Evolutionary conservation across 2,329 filamentous ascomycete species (phyloP), one percentile per base, ranked within the genome.

Genomic region (Dothistroma pini): DNA sequence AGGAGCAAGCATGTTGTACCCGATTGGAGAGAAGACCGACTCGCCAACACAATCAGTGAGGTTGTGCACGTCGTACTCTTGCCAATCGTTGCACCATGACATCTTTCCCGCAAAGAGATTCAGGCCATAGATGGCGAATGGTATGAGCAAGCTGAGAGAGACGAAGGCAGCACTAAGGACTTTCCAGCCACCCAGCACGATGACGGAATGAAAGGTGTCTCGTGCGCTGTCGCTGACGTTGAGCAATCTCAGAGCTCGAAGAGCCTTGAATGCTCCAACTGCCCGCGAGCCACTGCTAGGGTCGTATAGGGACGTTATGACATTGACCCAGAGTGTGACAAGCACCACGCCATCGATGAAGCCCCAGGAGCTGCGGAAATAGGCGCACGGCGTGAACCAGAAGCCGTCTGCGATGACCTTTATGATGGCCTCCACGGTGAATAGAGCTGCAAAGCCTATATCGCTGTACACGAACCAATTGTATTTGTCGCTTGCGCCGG

Each of bases 381-480:
- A 99, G 2, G 96, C 96, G 76, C 99, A 97, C 0, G 95, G 95
- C 0, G 95, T 97, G 86, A 91, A 97, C 74, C 97, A 89, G 69
- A 96, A 89, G 8, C 95, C 95, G 77, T 99, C 95, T 0, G 95
- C 95, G 69, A 99, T 86, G 58, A 96, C 87, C 75, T 99, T 99
- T 78, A 99, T 93, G 6, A 87, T 71, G 0, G 93, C 91, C 75
- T 99, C 95, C 7, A 90, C 72, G 0, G 89, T 89, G 77, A 99
- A 99, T 14, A 99, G 77, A 1, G 89, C 76, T 1, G 93, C 92
- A 73, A 99, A 99, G 7, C 90, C 88, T 75, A 96, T 82, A 74
- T 99, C 95, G 12, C 90, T 90, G 85, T 91, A 97, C 6, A 96
- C 89, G 72, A 97, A 97, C 95, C 96, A 99, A 71, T 93, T 95